Conservation (phyloP, 176 grass and related monocot species). For the Elaeis guineensis region DNA sequence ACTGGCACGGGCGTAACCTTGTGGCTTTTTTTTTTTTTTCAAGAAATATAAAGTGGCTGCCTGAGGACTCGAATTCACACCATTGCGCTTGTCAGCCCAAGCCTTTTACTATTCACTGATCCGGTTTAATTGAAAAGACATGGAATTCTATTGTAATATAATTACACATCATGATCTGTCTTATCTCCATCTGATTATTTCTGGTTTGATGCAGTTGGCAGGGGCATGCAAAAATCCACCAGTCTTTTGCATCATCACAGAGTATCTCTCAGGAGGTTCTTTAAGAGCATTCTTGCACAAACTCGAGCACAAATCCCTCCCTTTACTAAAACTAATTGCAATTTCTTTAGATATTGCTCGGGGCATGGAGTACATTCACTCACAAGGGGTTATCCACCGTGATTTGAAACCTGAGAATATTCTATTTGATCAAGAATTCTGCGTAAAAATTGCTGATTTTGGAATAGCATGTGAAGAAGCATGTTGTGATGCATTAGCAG, state of each 20-base stretch:
- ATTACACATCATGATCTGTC: neutral
- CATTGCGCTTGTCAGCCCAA: too few relatives aligned
- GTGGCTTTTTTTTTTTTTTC: too few relatives aligned
- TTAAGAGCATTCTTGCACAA: slow-evolving; percentile 1
- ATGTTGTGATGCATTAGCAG: neutral
- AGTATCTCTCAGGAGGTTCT: neutral
- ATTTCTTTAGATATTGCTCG: neutral
- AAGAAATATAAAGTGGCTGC: too few relatives aligned
- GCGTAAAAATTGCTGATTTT: neutral
- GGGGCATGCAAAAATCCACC: slow-evolving; percentile 66
- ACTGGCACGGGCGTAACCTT: too few relatives aligned
- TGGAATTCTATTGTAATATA: too few relatives aligned
- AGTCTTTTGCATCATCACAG: neutral
- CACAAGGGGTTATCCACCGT: neutral
- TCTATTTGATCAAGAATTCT: neutral
- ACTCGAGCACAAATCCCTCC: neutral
- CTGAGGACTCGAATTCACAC: too few relatives aligned
- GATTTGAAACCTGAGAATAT: neutral
- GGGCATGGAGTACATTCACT: neutral
- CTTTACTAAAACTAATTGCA: neutral
- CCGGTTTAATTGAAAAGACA: too few relatives aligned
- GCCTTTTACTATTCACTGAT: too few relatives aligned
- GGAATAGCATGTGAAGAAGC: neutral
- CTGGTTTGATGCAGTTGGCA: slow-evolving; percentile 39
- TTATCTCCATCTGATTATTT: slow-evolving; percentile 3